These are phyloP conservation scores for Fistulinella cinereoalba DNA, from an alignment of 1,284 basidiomycete species.

Conservation along the genomic window DNA sequence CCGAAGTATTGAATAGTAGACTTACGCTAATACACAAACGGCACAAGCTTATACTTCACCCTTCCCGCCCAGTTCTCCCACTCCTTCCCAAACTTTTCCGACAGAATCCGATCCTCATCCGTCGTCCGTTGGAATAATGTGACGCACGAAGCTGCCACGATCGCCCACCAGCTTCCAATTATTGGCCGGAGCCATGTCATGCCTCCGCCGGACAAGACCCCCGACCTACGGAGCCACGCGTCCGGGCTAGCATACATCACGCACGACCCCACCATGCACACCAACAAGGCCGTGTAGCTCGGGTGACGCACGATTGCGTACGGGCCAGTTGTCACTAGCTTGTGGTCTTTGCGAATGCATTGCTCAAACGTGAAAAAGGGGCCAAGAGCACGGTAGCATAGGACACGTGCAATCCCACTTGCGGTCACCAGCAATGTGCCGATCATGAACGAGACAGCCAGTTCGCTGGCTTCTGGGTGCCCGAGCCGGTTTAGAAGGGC, in stretches of 20 bases:
- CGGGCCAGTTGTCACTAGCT: too few relatives aligned
- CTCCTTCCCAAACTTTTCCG: conserved; percentile 13
- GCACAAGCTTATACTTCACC: conserved; percentile 14
- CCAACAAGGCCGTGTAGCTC: conserved; percentile 7
- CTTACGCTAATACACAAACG: conserved; percentile 11
- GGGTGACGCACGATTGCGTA: conserved; percentile 24
- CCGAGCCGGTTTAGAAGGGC: conserved; percentile 7
- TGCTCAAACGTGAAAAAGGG: conserved; percentile 16
- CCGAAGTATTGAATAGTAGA: too few relatives aligned
- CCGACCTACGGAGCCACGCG: conserved; percentile 16
- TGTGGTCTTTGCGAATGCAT: conserved; percentile 16
- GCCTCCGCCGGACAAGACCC: neutral
- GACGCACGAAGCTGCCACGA: neutral
- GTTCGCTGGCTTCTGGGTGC: conserved; percentile 3
- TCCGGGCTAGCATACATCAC: conserved; percentile 2
- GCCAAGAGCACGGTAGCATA: conserved; percentile 15
- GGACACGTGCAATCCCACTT: conserved; percentile 7
- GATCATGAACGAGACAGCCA: conserved; percentile 11
- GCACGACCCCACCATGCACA: conserved; percentile 5
- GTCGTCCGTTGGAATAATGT: conserved; percentile 8
- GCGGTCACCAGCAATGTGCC: conserved; percentile 10
- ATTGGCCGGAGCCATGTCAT: neutral
- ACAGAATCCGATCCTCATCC: conserved; percentile 15
- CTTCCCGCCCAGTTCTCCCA: conserved; percentile 16
- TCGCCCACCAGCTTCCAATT: neutral